Base-by-base conservation (phyloP, 1,284 basidiomycete species). In the Malassezia yamatoensis region DNA sequence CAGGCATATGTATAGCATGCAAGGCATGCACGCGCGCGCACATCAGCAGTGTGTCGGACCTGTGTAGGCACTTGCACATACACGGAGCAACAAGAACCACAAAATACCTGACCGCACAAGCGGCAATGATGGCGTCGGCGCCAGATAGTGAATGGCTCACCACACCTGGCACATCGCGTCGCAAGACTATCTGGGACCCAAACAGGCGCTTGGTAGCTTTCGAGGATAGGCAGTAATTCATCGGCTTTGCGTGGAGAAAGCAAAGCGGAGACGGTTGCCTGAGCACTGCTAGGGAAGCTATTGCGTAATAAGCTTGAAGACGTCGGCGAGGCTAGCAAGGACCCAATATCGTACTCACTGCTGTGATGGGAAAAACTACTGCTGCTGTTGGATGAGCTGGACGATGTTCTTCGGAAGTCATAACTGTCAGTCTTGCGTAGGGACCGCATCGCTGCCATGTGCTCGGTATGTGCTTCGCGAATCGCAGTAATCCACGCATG, bases 121-220 rank as follows among this genome's bases (percentile, higher is more conserved):
- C 90, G 78, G 75, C 90, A 94, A 72, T 94, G 90, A 73, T 94
- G 90, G 65, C 87, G 80, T 63, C 90, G 77, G 59, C 87, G 79
- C 73, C 86, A 81, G 79, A 89, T 83, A 5, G 85, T 85, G 75
- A 94, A 94, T 20, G 79, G 66, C 49, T 81, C 78, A 11, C 82
- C 82, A 70, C 90, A 94, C 12, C 85, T 80, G 86, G 88, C 88
- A 74, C 90, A 94, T 41, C 80, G 80, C 58, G 82, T 81, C 8
- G 86, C 84, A 68, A 82, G 85, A 54, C 82, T 82, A 70, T 94
- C 89, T 0, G 90, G 88, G 15, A 91, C 84, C 90, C 90, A 94
- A 10, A 93, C 83, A 0, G 90, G 86, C 3, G 90, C 88, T 1
- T 88, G 83, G 78, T 90, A 93, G 75, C 88, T 85, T 45, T 91